Evolutionary conservation across 1,284 basidiomycete genomes (phyloP), one percentile per base, ranked within the genome.

Genomic region (Singerocomus rubriflavus): DNA sequence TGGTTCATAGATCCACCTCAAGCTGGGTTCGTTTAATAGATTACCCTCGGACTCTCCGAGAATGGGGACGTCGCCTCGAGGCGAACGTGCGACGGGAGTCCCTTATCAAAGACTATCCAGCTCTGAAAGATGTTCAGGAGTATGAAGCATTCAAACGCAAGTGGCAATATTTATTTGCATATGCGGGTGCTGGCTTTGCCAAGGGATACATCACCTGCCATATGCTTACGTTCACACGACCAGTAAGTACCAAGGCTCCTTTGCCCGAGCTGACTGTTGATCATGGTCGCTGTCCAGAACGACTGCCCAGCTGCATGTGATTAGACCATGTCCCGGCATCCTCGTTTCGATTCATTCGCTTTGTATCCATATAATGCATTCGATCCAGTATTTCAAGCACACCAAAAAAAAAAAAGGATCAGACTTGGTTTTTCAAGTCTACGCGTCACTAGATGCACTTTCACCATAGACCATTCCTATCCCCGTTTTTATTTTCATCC

Each of bases 31-130:
- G 9, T 41, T 36, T 50, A 21, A 21, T 54, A 86, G 84, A 95
- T 68, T 94, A 95, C 72, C 86, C 91, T 25, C 81, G 92, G 35
- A 94, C 92, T 16, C 78, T 95, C n/a, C 80, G 92, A 33, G 90
- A 92, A 73, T 95, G 92, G 92, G 82, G 83, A 44, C 72, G 81
- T 25, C 80, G 91, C 27, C 81, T 94, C 48, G 81, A 84, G 51
- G 70, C 70, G 40, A 85, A 87, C 59, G 65, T 84, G 41, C 72
- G 72, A 13, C 82, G 82, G 53, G 81, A 84, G 9, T 56, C 76
- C 45, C 73, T 87, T 34, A 61, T 75, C 32, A 71, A 72, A 53
- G 80, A 82, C 51, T 80, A 84, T 61, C 84, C 85, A 5, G 70
- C 72, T 3, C 69, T 86, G 27, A 69, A 68, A 39, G 78, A 85